Evolutionary conservation across 2,329 filamentous ascomycete genomes (phyloP).

Genomic region (Fusarium abutilonis): DNA sequence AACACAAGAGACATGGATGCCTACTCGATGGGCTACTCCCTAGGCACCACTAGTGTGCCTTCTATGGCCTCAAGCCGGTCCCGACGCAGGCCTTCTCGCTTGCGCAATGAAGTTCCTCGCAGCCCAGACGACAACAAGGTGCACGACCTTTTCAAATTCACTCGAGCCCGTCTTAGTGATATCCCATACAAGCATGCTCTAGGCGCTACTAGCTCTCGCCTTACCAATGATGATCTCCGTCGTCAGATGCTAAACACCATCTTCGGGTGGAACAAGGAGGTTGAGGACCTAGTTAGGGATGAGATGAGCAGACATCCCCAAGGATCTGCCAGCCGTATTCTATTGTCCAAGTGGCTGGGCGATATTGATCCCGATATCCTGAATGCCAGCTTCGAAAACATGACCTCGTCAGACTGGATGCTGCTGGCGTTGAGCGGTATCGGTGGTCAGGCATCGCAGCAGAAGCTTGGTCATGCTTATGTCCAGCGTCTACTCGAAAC

Average conservation of each 20-base stretch:
- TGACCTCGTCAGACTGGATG: conserved; percentile 98
- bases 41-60: conserved; percentile 50
- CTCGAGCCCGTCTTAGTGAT: conserved; percentile 80
- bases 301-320: conserved; percentile 79
- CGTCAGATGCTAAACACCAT: conserved; percentile 92
- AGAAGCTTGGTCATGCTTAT: conserved; percentile 89
- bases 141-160: conserved; percentile 87
- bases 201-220: conserved; percentile 63
- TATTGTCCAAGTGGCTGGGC: conserved; percentile 92
- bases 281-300: conserved; percentile 82
- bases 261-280: conserved; percentile 92
- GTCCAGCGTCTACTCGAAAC: conserved; percentile 89
- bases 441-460: conserved; percentile 77
- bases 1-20: conserved; percentile 57
- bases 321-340: conserved; percentile 80
- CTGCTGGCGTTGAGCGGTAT: conserved; percentile 90
- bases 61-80: conserved; percentile 62
- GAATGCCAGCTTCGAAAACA: conserved; percentile 81
- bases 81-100: conserved; percentile 68
- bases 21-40: conserved; percentile 60
- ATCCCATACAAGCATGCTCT: conserved; percentile 81
- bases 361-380: conserved; percentile 85
- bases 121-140: conserved; percentile 78
- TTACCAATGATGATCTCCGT: conserved; percentile 83
- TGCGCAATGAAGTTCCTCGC: conserved; percentile 81